Base-by-base conservation (phyloP, 371 early-diverging fungal genomes). In the Mortierella sp. region DNA sequence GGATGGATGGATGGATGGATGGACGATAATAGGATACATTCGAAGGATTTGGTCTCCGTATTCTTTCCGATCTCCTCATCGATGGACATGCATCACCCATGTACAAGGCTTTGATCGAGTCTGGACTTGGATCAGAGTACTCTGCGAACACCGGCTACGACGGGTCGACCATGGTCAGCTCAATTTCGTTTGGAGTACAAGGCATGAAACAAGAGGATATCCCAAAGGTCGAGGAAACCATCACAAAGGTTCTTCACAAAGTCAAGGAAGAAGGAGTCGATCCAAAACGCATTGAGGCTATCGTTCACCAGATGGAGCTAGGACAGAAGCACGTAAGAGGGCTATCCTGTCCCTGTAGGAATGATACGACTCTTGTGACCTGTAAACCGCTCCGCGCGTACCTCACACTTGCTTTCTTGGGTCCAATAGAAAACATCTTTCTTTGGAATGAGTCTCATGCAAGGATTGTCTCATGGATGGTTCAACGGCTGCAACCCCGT, bases 101-200 rank as follows among this genome's bases (percentile, higher is more conserved):
- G 93, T 94, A 95, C 80, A 86, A 95, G 79, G 93, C 94, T n/a
- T 83, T 98, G 73, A 95, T 98, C 47, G 96, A 96, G 72, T 87
- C 93, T 41, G 91, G 93, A 47, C 76, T 98, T n/a, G 97, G 96
- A 16, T 87, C 94, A 0, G 98, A 96, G 59, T 98, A 94, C 81
- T 90, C 93, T 41, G 86, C 94, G 10, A 93, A 91, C 59, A 95
- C 94, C 8, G 98, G 98, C 13, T 96, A 94, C 67, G 93, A 94
- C 71, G 81, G 84, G 24, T 89, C 86, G 58, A 87, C 88, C 34
- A 83, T 79, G 87, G 87, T 80, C 34, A 58, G 70, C 66, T 79
- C 84, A 2, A 64, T 88, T 21, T 76, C 84, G 0, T 82, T 87
- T 30, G 89, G 89, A 1, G 61, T 89, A 23, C 89, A 89, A 53